Evolutionary conservation across 495 filamentous ascomycete genomes (phyloP).

Genomic region (Podospora australis): DNA sequence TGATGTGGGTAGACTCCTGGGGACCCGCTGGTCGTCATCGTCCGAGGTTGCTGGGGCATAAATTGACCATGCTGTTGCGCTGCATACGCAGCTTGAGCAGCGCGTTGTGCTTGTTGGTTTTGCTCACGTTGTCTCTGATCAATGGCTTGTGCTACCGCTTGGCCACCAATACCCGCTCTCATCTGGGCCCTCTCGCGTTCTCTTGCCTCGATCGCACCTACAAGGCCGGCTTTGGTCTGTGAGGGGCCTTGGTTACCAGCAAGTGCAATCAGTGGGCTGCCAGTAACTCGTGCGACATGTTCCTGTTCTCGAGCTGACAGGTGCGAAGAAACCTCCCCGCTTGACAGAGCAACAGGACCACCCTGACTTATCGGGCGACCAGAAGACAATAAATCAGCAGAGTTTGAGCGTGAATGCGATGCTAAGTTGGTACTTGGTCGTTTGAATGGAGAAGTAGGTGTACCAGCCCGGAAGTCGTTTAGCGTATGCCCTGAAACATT

Average conservation of each 20-base stretch:
- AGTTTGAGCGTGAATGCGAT: conserved; percentile 42
- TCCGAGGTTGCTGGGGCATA: conserved; percentile 1
- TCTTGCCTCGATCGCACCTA: conserved; percentile 69
- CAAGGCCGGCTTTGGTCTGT: conserved; percentile 53
- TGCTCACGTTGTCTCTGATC: conserved; percentile 62
- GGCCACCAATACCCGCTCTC: conserved; percentile 61
- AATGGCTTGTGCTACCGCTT: conserved; percentile 75
- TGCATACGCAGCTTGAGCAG: conserved; percentile 24
- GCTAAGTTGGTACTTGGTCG: conserved; percentile 14
- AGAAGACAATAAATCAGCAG: conserved; percentile 30
- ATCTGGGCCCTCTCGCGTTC: conserved; percentile 69
- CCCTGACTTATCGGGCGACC: conserved; percentile 28
- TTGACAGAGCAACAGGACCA: conserved; percentile 23
- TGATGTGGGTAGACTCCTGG: too few relatives aligned
- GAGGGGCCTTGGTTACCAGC: conserved; percentile 46
- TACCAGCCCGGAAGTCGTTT: conserved; percentile 38
- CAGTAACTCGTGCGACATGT: conserved; percentile 82
- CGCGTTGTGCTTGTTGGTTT: conserved; percentile 34
- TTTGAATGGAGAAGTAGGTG: conserved; percentile 29
- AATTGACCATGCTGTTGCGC: conserved; percentile 34
- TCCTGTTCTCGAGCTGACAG: conserved; percentile 93
- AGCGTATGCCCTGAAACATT: conserved; percentile 50
- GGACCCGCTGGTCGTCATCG: conserved; percentile 2
- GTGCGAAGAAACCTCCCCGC: conserved; percentile 54
- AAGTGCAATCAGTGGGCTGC: conserved; percentile 71